These are phyloP conservation scores for Pythium phragmiticola DNA, from an alignment of 352 stramenopile genomes.

Conservation along the genomic window DNA sequence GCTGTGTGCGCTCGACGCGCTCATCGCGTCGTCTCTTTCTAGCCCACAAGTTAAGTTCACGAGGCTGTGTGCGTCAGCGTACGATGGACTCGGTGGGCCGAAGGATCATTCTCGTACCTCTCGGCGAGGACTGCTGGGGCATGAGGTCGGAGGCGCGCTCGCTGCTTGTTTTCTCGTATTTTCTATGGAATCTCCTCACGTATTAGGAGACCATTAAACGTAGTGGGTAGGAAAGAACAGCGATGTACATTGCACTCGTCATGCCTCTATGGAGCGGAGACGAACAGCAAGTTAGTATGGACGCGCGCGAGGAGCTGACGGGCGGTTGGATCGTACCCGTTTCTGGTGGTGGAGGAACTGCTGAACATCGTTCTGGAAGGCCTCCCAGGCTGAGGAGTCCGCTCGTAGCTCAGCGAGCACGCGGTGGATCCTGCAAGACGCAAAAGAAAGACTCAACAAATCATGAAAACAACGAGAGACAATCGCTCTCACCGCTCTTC, in stretches of 20 bases:
- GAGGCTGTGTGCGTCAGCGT: not conserved
- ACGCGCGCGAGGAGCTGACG: not conserved
- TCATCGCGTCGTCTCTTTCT: slow-evolving; percentile 68
- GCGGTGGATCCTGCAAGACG: slow-evolving; percentile 38
- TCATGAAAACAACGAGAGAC: not conserved
- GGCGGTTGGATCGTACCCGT: slow-evolving; percentile 25
- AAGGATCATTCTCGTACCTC: slow-evolving; percentile 14
- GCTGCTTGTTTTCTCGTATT: slow-evolving; percentile 61
- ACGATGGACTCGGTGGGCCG: not conserved
- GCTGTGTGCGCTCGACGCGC: slow-evolving; percentile 40
- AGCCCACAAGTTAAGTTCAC: slow-evolving; percentile 19
- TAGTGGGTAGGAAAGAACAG: not conserved
- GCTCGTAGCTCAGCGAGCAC: slow-evolving; percentile 58
- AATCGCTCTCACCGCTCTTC: slow-evolving; percentile 30
- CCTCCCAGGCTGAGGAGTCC: slow-evolving; percentile 50
- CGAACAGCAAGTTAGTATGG: not conserved
- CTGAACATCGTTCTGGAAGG: slow-evolving; percentile 54
- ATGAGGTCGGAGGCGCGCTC: slow-evolving; percentile 23
- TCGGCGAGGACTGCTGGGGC: slow-evolving; percentile 21
- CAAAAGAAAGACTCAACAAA: not conserved
- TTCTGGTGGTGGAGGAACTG: slow-evolving; percentile 41
- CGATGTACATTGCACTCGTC: slow-evolving; percentile 29
- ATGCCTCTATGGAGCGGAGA: slow-evolving; percentile 29
- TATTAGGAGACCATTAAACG: not conserved
- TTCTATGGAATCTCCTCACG: slow-evolving; percentile 32